Evolutionary conservation across 371 early-diverging fungal species (phyloP).

Genomic region (Mucor plumbeus): DNA sequence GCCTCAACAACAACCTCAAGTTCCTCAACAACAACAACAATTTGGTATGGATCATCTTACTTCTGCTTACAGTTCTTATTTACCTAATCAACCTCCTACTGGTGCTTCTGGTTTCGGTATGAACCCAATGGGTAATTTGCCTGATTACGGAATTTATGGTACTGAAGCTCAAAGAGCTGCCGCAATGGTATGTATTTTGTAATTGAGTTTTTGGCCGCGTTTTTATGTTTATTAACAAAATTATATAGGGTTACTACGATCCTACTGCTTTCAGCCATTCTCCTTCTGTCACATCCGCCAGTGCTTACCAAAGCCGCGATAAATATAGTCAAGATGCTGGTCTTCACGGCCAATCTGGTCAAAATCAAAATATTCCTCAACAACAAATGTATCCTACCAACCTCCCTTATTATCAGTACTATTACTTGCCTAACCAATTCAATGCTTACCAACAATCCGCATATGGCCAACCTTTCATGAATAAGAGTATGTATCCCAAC

Average conservation of each 20-base stretch:
- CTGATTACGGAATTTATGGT: constrained; percentile 56
- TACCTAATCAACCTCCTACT: constrained; percentile 61
- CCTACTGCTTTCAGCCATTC: constrained; percentile 52
- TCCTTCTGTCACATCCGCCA: constrained; percentile 49
- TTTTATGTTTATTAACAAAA: background rate
- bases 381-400: constrained; percentile 50
- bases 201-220: background rate
- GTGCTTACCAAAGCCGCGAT: constrained; percentile 46
- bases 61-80: constrained; percentile 63
- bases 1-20: constrained; percentile 29
- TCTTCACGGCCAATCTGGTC: constrained; percentile 22
- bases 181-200: constrained; percentile 50
- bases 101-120: constrained; percentile 72
- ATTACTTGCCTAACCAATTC: constrained; percentile 78
- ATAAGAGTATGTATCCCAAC: constrained; percentile 82
- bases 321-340: constrained; percentile 33
- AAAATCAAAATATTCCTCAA: constrained; percentile 30
- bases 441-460: constrained; percentile 70
- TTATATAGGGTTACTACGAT: constrained; percentile 59
- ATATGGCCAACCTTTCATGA: constrained; percentile 85
- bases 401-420: constrained; percentile 75
- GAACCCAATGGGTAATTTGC: constrained; percentile 70
- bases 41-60: constrained; percentile 60
- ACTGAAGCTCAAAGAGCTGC: constrained; percentile 55
- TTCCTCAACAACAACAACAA: constrained; percentile 41